Evolutionary conservation across 129 eudicot species (phyloP).

Genomic region (Tagetes erecta): DNA sequence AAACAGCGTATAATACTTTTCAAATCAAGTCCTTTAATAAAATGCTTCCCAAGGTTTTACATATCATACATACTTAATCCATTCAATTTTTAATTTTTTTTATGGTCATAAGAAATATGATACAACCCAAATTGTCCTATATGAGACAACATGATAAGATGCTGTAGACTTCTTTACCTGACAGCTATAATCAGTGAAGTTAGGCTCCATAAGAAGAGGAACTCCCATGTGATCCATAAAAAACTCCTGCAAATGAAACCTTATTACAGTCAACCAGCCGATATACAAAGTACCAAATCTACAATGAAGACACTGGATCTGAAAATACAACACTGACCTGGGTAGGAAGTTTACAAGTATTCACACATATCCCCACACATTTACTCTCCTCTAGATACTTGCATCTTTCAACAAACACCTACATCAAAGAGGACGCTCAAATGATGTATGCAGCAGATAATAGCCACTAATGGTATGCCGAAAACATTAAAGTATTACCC

Average conservation of each 20-base stretch:
- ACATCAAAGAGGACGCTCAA: slow-evolving; percentile 17
- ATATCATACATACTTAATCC: not conserved
- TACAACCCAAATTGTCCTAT: not conserved
- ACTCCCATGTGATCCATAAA: slow-evolving; percentile 91
- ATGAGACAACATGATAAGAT: not conserved
- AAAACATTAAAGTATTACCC: slow-evolving; percentile 48
- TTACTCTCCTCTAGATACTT: slow-evolving; percentile 94
- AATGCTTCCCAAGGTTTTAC: not conserved
- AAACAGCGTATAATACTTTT: not conserved
- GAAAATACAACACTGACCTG: slow-evolving; percentile 50
- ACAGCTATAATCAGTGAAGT: slow-evolving; percentile 85
- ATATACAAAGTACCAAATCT: not conserved
- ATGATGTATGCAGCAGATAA: slow-evolving; percentile 11
- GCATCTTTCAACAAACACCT: slow-evolving; percentile 96
- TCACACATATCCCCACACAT: slow-evolving; percentile 90
- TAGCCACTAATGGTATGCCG: not conserved
- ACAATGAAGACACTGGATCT: not conserved
- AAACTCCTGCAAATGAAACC: slow-evolving; percentile 47
- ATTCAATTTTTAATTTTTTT: not conserved
- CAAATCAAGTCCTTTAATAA: not conserved
- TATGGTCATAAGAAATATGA: not conserved
- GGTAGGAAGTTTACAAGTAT: slow-evolving; percentile 95
- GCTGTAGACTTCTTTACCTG: slow-evolving; percentile 47
- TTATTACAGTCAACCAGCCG: not conserved
- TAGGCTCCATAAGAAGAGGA: slow-evolving; percentile 92